Evolutionary conservation across 73 alveolate genomes (phyloP).

Genomic region (Tetrahymena malaccensis): DNA sequence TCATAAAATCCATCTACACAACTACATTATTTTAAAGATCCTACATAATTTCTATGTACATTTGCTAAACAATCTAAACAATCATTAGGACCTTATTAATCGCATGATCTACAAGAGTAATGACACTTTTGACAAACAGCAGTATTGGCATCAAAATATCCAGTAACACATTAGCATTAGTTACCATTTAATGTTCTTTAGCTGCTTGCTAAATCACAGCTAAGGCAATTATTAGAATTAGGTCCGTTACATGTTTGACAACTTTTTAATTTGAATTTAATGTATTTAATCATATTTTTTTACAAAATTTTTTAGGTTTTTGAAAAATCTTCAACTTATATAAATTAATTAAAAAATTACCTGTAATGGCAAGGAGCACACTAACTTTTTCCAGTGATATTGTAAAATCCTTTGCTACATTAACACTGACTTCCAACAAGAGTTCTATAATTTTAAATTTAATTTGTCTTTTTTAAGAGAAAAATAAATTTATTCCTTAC

Average conservation of each 20-base stretch:
- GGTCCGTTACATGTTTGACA: not conserved
- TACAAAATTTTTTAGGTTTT: no score
- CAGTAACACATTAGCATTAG: not conserved
- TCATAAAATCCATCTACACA: not conserved
- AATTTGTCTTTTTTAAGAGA: not conserved
- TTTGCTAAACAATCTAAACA: not conserved
- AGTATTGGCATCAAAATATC: not conserved
- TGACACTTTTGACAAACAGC: not conserved
- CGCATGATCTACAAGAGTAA: not conserved
- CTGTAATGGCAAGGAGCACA: not conserved
- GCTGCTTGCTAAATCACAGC: not conserved
- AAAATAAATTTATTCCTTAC: not conserved
- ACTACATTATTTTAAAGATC: not conserved
- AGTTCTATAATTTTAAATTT: not conserved
- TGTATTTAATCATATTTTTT: not conserved
- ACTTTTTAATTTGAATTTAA: not conserved
- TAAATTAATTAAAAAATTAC: not conserved
- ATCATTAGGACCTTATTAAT: not conserved
- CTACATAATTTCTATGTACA: not conserved
- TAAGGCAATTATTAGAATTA: not conserved
- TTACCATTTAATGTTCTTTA: not conserved
- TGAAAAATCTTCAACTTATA: no score
- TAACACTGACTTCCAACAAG: not conserved
- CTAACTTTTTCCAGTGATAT: not conserved
- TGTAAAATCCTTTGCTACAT: not conserved